Evolutionary conservation across 73 alveolate species (phyloP).

Genomic region (Uronychia setigera): DNA sequence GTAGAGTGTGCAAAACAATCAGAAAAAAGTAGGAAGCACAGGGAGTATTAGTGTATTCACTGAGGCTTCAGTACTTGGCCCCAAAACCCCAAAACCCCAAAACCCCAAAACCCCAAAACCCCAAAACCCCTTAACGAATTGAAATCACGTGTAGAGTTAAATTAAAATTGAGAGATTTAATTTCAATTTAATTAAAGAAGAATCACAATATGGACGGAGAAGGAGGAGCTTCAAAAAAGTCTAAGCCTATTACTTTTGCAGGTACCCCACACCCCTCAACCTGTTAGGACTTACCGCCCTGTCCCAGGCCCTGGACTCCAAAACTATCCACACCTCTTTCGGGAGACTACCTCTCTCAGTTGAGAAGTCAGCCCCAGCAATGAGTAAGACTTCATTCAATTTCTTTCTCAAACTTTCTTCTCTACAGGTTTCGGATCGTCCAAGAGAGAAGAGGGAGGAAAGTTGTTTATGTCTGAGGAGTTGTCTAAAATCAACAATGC

Average conservation of each 20-base stretch:
- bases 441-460: conserved; percentile 59
- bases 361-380: conserved; percentile 59
- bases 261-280: conserved; percentile 21
- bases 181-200: background rate
- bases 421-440: conserved; percentile 52
- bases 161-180: background rate
- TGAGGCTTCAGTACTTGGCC: too few species aligned
- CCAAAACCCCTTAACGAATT: conserved; percentile 17
- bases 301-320: conserved; percentile 65
- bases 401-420: background rate
- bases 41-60: too few species aligned
- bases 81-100: too few species aligned
- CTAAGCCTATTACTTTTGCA: conserved; percentile 66
- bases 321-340: conserved; percentile 65
- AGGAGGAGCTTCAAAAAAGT: conserved; percentile 46
- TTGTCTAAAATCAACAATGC: conserved; percentile 55
- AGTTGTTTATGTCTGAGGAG: conserved; percentile 54
- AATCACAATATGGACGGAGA: conserved; percentile 42
- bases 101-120: conserved; percentile 23
- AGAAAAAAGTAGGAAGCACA: too few species aligned
- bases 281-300: conserved; percentile 56
- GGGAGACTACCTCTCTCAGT: conserved; percentile 70
- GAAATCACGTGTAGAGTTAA: too few species aligned
- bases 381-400: too few species aligned
- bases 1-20: background rate